Evolutionary conservation across 768 basidiomycete species (phyloP).

Genomic region (Termitomyces sp.): DNA sequence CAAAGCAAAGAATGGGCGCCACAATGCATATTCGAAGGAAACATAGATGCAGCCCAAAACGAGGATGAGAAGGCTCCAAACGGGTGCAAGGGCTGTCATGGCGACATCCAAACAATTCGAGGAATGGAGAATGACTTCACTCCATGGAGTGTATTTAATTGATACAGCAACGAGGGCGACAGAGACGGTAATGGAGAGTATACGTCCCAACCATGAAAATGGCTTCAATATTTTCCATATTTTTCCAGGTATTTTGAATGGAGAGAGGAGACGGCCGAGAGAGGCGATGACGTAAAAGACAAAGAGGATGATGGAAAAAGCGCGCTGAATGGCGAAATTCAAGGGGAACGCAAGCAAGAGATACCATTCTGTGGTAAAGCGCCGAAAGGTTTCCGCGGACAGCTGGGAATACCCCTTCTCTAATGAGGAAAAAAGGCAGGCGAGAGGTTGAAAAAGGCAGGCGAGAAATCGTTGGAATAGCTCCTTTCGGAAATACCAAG

Average conservation of each 20-base stretch:
- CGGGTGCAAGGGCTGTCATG: neutral
- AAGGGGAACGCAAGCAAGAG: neutral
- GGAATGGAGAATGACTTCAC: neutral
- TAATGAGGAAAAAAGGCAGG: neutral
- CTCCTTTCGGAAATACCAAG: neutral
- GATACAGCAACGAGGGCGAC: neutral
- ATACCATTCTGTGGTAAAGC: neutral
- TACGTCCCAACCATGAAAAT: neutral
- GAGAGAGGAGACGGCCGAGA: neutral
- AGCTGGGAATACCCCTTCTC: neutral
- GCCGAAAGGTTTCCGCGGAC: neutral
- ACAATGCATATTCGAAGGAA: neutral
- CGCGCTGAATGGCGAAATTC: neutral
- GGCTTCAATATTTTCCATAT: neutral
- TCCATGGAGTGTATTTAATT: neutral
- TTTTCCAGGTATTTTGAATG: neutral
- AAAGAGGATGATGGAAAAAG: neutral
- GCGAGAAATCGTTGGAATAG: neutral
- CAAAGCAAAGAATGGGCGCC: neutral
- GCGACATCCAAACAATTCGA: neutral
- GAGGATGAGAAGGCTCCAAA: neutral
- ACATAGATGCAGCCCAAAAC: neutral
- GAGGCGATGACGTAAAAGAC: neutral
- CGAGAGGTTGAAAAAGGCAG: neutral
- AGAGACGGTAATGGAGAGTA: neutral